phyloP scores from a whole-genome alignment of 352 stramenopile species.

The Globisporangium acanthophoron region DNA sequence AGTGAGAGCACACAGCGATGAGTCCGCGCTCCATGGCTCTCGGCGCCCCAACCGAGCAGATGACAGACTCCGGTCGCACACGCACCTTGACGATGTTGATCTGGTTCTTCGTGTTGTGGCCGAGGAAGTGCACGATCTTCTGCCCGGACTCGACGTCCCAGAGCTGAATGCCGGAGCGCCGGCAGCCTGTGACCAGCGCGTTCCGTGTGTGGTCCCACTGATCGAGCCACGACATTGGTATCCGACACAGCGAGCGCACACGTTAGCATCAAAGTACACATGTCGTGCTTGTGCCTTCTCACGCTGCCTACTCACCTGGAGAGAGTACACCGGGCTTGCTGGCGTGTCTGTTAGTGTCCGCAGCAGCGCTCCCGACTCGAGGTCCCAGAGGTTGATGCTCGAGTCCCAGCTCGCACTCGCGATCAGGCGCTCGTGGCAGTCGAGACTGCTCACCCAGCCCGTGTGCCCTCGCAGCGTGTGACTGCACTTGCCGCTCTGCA shows the following conservation, averaged over 20 bases:
- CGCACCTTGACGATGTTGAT: conserved; percentile 23
- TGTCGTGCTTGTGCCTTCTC: no score
- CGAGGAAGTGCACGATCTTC: conserved; percentile 14
- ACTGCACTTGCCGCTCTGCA: conserved; percentile 18
- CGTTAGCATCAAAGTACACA: no score
- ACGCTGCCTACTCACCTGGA: conserved; percentile 11
- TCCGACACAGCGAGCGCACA: no score
- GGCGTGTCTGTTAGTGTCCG: conserved; percentile 15
- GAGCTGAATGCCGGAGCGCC: conserved; percentile 19
- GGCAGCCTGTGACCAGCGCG: conserved; percentile 17
- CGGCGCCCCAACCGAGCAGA: no score
- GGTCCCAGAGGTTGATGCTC: conserved; percentile 21
- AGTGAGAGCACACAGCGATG: no score
- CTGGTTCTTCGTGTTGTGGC: conserved; percentile 21
- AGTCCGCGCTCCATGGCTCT: no score
- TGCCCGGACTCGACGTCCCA: conserved; percentile 21
- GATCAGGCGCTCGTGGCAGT: conserved; percentile 3
- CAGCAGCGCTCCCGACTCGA: conserved; percentile 11
- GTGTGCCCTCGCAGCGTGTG: conserved; percentile 21
- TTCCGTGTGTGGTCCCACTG: conserved; percentile 18
- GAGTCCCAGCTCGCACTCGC: conserved; percentile 19
- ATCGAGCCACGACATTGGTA: no score
- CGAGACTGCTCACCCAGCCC: conserved; percentile 21
- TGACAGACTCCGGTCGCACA: background rate
- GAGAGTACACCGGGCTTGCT: conserved; percentile 23